Evolutionary conservation across 768 basidiomycete genomes (phyloP), one percentile per base, ranked within the genome.

Genomic region (Naganishia randhawae): DNA sequence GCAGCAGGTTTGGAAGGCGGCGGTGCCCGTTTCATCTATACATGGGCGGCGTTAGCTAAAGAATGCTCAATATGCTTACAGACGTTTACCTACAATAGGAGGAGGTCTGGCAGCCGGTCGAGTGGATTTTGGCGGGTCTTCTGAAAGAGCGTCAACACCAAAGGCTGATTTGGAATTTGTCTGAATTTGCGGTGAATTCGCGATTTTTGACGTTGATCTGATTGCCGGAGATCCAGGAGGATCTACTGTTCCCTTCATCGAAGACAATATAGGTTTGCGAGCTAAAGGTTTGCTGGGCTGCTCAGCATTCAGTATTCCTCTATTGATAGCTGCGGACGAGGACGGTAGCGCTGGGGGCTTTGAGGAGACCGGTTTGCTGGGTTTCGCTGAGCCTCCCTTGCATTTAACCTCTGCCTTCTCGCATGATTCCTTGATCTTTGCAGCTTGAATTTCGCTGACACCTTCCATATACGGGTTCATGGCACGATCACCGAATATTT

Each of bases 401-500:
- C 88, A 90, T 78, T 91, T 95, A 45, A 97, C 90, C n/a, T 87
- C 87, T 3, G 92, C 92, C 73, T 89, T 92, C 67, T 91, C 93
- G 72, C 86, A 90, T 0, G 91, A 90, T 76, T 97, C 96, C 79
- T 89, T 94, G 63, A 99, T 91, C 81, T 97, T 99, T 2, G 83
- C 84, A 80, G 91, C 93, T 71, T 92, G 84, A 25, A 95, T 83
- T 73, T 97, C 93, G 19, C 90, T 87, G 66, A 98, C 82, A 10
- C 85, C 83, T 70, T 97, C 94, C 83, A 95, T 84, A 8, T 90
- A 82, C 0, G 91, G 91, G 75, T 89, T 92, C 51, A 99, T 84
- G 19, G 89, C 88, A 32, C 95, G 84, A 76, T 98, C 95, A 25
- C 96, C 96, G 13, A 98, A 85, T 85, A 98, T 94, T 83, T 91